Base-by-base conservation (phyloP, 768 basidiomycete species). In the Boletus patriciae region DNA sequence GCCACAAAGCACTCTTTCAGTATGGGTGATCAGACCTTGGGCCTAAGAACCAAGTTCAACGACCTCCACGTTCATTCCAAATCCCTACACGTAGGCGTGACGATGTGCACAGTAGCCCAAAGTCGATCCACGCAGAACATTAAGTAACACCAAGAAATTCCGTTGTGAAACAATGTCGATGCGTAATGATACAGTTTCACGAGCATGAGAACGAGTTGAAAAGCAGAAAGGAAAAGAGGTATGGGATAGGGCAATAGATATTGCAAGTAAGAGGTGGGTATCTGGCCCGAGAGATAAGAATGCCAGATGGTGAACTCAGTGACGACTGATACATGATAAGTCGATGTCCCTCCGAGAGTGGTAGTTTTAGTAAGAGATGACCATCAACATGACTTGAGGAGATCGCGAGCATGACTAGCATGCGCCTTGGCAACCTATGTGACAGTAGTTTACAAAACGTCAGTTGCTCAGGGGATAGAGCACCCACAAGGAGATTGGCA, bases 401-500 rank as follows among this genome's bases (percentile, higher is more conserved):
- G 74, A 33, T 80, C 76, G 58, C 80, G 80, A 18, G 86, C 86
- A 41, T 81, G 81, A 36, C 72, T 69, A 8, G 84, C 80, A 55
- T 86, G 78, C 60, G 70, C 75, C 76, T 81, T 85, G 55, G 83
- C 77, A 60, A 86, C 83, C 83, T 84, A 52, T 23, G 18, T 29
- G 25, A 58, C 33, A 47, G 21, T 5, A 43, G 25, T 64, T 34
- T 45, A 36, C 52, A 40, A 46, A 38, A 29, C 4, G 33, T 46
- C 52, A 31, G 41, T 27, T 46, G 8, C 47, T 29, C 25, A 23
- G 46, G 43, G 53, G 42, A 51, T 66, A 75, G 58, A 50, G 15
- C 31, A 61, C 62, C 25, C 62, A 91, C 88, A 63, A 91, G 75
- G 33, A 92, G 70, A 70, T 92, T 92, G 54, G 90, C 90, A 7